Evolutionary conservation across 2,329 filamentous ascomycete species (phyloP), one percentile per base, ranked within the genome.

Genomic region (Cordyceps farinosa): DNA sequence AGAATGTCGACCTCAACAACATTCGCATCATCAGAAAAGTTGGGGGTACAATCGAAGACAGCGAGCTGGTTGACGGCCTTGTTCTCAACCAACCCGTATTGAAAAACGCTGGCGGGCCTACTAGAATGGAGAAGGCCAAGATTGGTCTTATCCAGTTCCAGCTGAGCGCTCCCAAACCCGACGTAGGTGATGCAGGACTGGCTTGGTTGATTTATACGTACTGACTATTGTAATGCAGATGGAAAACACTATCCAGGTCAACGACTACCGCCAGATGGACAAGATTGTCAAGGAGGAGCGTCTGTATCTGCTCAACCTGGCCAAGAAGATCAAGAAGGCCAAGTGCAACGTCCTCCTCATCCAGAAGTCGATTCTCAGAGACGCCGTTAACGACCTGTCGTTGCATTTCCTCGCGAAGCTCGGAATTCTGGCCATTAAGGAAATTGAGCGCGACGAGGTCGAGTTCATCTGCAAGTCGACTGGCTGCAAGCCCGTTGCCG

Each of bases 321-420:
- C 96, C 75, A 98, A 99, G 87, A 99, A 98, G 85, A 99, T 99
- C 79, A 97, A 98, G 82, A 99, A 98, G 85, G 93, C 95, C 69
- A 99, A 98, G 83, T 99, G 95, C 82, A 99, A 99, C 72, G 95
- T 99, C 50, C 87, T 98, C 51, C 84, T 99, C 69, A 98, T 99
- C 70, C 95, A 99, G 75, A 99, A 99, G 81, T 98, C 94, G 15
- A 99, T 99, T 70, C 87, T 99, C 64, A 89, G 95, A 70, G 95
- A 99, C 73, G 95, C 95, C 42, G 93, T 99, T 76, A 99, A 99
- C 81, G 95, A 99, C 71, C 85, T 99, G 64, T 96, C 92, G 66
- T 85, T 99, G 67, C 95, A 99, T 80, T 99, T 99, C 85, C 84
- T 99, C 67, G 92, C 95, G 72, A 97, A 97, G 78, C 89, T 98